Evolutionary conservation across 352 stramenopile species (phyloP).

Genomic region (Thalassiosira ordinaria): DNA sequence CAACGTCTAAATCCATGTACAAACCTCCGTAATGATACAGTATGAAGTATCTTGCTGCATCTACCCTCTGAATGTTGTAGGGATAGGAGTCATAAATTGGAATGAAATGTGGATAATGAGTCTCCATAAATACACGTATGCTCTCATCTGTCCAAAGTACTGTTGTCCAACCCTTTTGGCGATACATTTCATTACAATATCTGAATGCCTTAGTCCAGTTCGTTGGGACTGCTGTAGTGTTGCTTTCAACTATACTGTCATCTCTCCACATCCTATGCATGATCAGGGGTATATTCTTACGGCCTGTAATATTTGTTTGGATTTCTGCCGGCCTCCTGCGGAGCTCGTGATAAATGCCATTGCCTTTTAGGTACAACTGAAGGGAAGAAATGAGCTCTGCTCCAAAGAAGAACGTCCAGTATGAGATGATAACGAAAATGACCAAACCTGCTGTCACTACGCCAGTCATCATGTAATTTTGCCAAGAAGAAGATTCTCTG

Average conservation of each 20-base stretch:
- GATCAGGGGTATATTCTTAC: neutral
- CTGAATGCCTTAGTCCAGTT: neutral
- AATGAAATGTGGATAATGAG: constrained; percentile 52
- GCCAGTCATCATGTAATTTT: neutral
- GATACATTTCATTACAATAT: neutral
- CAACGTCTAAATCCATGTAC: constrained; percentile 61
- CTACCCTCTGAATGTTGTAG: constrained; percentile 59
- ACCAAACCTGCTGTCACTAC: neutral
- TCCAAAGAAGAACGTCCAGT: neutral
- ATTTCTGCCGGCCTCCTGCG: neutral
- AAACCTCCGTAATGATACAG: constrained; percentile 61
- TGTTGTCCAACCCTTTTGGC: neutral
- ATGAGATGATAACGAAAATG: neutral
- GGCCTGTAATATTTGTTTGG: neutral
- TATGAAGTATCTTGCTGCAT: constrained; percentile 64
- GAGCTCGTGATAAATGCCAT: neutral
- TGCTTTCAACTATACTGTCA: neutral
- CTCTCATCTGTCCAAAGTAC: constrained; percentile 59
- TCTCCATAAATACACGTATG: constrained; percentile 36
- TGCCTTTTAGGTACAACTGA: neutral
- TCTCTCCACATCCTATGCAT: constrained; percentile 1
- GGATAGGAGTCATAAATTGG: constrained; percentile 45
- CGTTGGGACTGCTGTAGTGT: neutral
- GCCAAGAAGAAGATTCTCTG: too few relatives aligned
- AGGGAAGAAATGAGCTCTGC: neutral